Evolutionary conservation across 177 flowering plant species (phyloP), one percentile per base, ranked within the genome.

Genomic region (Vitis hybrid): DNA sequence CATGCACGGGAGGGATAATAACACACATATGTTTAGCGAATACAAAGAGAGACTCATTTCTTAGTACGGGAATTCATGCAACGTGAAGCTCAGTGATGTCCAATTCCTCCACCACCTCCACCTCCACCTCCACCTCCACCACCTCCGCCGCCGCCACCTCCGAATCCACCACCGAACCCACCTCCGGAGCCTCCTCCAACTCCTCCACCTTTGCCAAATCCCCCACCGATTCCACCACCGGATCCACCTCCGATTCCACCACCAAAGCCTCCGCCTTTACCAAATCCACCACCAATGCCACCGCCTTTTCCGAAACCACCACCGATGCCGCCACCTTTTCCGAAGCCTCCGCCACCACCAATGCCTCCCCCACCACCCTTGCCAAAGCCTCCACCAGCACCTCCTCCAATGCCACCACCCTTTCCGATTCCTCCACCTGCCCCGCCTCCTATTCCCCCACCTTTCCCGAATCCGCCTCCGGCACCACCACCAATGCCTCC

Each of bases 1-100:
- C 39, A 39, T 39, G 45, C 6, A 2, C 26, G 26, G 26, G 30
- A 26, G 30, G 30, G 30, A 26, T 26, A 0, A 26, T 26, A 3
- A 26, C 30, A 26, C 30, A 26, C 4, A 39, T 5, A 39, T 39
- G 8, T 39, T 39, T 39, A 5, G 45, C 0, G 45, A 39, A 39
- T 39, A 39, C 8, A 39, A 39, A 39, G 7, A 39, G 8, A 39
- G 7, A 39, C 9, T 39, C 45, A 39, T 39, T 39, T 39, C 45
- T 6, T 39, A 5, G 45, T 39, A 50, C 67, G 78, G 30, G 4
- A 68, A 64, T 69, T 60, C 68, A 73, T 70, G 68, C 64, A 70
- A 52, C 64, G 66, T 62, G 8, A 55, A 32, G 45, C 48, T 71
- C 39, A 78, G 75, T 58, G 75, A 68, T 65, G 72, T 26, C 81